Percentiles rank a stretch among this genome's conserved stretches.
These are phyloP conservation scores for Alternaria alternata DNA, from an alignment of 2,329 filamentous ascomycete genomes.

Conservation along the genomic window DNA sequence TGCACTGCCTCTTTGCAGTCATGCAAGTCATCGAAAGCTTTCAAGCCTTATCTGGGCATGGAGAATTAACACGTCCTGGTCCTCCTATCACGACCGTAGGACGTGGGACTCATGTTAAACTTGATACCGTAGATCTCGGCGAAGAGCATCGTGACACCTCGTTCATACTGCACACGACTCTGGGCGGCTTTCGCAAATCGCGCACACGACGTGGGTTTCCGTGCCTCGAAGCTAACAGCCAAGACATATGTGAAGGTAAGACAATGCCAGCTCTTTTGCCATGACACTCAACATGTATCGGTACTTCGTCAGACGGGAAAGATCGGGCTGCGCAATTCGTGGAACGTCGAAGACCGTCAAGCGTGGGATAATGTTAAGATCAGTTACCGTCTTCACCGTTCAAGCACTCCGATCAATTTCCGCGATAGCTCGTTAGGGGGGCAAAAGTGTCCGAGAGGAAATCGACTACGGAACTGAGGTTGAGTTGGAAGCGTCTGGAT, in stretches of 20 bases:
- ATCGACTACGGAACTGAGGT: slow-evolving; percentile 18
- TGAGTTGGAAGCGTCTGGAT: slow-evolving; percentile 21
- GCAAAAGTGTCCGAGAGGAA: slow-evolving; percentile 9
- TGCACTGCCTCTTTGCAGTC: neutral
- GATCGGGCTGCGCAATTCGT: neutral
- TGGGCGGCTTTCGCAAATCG: slow-evolving; percentile 1
- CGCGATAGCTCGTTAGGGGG: slow-evolving; percentile 25
- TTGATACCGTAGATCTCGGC: neutral
- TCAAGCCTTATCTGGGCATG: neutral
- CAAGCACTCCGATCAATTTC: slow-evolving; percentile 1
- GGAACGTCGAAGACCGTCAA: slow-evolving; percentile 1
- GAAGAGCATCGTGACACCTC: neutral
- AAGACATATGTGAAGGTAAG: slow-evolving; percentile 2
- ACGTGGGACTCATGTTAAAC: neutral
- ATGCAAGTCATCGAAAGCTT: neutral
- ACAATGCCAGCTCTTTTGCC: neutral
- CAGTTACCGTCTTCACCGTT: neutral
- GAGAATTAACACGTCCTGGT: neutral
- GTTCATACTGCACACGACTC: neutral
- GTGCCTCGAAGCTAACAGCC: neutral
- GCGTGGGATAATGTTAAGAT: slow-evolving; percentile 8
- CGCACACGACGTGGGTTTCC: neutral
- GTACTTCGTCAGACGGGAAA: slow-evolving; percentile 4
- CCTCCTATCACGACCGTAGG: neutral
- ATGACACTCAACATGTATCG: slow-evolving; percentile 5